Base-by-base conservation (phyloP, 306 rosid genomes). In the Bauhinia variegata region DNA sequence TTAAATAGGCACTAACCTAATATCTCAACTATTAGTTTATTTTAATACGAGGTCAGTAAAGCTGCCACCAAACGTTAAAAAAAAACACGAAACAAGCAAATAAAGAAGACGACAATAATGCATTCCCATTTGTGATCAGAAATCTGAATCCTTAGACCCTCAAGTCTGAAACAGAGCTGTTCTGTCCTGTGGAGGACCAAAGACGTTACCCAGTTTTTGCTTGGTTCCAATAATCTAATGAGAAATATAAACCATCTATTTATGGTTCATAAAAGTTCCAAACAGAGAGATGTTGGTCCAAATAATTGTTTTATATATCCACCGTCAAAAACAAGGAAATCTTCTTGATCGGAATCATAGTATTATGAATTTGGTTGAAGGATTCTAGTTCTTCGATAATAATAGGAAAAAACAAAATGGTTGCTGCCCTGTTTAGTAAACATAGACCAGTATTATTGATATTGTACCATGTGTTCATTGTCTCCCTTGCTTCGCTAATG, bases 11-110 rank as follows among this genome's bases (percentile, higher is more conserved):
- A 52, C 55, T 66, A 48, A 51, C 73, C 74, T 55, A 75, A 78
- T 64, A 73, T 81, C 37, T 59, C 14, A 11, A 73, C 55, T 51
- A 23, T 42, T n/a, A 60, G 33, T 47, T 65, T 51, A 54, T 71
- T 63, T 61, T 67, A 67, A 61, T 48, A 57, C 18, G 65, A 54
- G 68, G 71, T 61, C 13, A 67, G 79, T 75, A 82, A 78, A 82
- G 84, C 77, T 80, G 84, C 74, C 57, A 64, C 38, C 61, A 80
- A 83, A 67, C 78, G 72, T 23, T 15, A 48, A 58, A 69, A 76
- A 64, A 32, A 67, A 32, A 11, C 12, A 64, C 54, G 39, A 59
- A 17, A 33, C 57, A 65, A 44, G 15, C 50, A 53, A 72, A 23
- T 62, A 68, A 31, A 63, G 59, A 47, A 59, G 13, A 58, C 16